These are phyloP conservation scores for Omphalea diandra DNA, from an alignment of 441 rosid species.

Conservation along the genomic window DNA sequence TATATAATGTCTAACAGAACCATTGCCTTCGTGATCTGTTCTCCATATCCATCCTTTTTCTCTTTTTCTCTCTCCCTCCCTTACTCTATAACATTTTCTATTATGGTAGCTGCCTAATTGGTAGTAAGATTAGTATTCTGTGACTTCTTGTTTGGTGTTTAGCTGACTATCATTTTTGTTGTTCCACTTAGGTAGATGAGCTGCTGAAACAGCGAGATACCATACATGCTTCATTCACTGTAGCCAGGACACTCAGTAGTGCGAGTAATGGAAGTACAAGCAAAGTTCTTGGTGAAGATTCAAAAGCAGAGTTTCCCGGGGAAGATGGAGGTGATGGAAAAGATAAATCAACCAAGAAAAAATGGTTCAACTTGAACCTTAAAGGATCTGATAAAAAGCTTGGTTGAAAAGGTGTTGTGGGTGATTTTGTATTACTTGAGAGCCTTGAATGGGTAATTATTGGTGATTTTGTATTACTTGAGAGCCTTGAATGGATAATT, in stretches of 20 bases:
- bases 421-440: constrained; percentile 21
- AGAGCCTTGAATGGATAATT: constrained; percentile 15
- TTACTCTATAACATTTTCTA: too few species aligned
- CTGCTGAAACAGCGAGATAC: constrained; percentile 81
- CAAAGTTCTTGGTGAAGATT: constrained; percentile 59
- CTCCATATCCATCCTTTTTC: background rate
- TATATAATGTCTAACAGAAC: background rate
- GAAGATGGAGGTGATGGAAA: constrained; percentile 81
- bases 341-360: constrained; percentile 84
- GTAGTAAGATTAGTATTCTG: background rate
- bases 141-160: background rate
- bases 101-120: background rate
- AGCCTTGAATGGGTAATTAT: constrained; percentile 13
- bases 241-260: constrained; percentile 39
- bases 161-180: constrained; percentile 8
- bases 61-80: too few species aligned
- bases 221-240: constrained; percentile 76
- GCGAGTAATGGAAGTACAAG: constrained; percentile 69
- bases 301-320: constrained; percentile 52
- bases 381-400: constrained; percentile 77
- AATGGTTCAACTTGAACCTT: constrained; percentile 92
- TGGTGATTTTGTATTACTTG: constrained; percentile 21
- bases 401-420: constrained; percentile 34
- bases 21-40: background rate
- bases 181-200: constrained; percentile 69